phyloP scores from a whole-genome alignment of 2,329 filamentous ascomycete species.

The Coniochaeta sp. region DNA sequence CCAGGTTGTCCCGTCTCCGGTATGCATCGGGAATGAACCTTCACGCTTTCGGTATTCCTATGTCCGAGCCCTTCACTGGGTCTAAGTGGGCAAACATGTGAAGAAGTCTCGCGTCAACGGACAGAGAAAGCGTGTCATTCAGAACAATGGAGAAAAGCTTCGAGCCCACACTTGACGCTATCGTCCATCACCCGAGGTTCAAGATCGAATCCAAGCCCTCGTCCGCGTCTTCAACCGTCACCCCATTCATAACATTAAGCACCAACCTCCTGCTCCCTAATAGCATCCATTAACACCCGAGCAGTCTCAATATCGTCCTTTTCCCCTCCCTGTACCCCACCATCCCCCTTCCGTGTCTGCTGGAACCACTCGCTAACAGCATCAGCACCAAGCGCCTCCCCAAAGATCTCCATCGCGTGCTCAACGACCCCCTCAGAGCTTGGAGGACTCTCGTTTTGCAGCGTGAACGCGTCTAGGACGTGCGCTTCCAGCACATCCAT shows the following conservation, averaged over 20 bases:
- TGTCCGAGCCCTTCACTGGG: too few relatives aligned
- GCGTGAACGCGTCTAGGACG: slow-evolving; percentile 22
- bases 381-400: slow-evolving; percentile 17
- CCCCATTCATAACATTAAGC: neutral
- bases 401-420: slow-evolving; percentile 13
- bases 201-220: too few relatives aligned
- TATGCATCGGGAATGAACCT: too few relatives aligned
- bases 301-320: slow-evolving; percentile 28
- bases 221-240: neutral
- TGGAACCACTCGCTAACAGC: slow-evolving; percentile 27
- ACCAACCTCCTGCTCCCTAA: slow-evolving; percentile 18
- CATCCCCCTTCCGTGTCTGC: slow-evolving; percentile 16
- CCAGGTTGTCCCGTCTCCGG: too few relatives aligned
- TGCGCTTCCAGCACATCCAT: slow-evolving; percentile 23
- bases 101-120: too few relatives aligned
- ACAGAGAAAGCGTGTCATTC: too few relatives aligned
- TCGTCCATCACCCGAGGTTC: neutral
- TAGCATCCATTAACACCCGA: slow-evolving; percentile 26
- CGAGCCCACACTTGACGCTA: neutral
- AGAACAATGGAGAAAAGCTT: too few relatives aligned
- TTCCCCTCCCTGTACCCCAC: slow-evolving; percentile 15
- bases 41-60: too few relatives aligned
- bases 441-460: slow-evolving; percentile 15
- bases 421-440: slow-evolving; percentile 15
- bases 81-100: too few relatives aligned